Percentiles rank a stretch among this genome's conserved stretches.
Conservation (phyloP, 2,329 filamentous ascomycete genomes). For the Aspergillus ochraceoroseus region DNA sequence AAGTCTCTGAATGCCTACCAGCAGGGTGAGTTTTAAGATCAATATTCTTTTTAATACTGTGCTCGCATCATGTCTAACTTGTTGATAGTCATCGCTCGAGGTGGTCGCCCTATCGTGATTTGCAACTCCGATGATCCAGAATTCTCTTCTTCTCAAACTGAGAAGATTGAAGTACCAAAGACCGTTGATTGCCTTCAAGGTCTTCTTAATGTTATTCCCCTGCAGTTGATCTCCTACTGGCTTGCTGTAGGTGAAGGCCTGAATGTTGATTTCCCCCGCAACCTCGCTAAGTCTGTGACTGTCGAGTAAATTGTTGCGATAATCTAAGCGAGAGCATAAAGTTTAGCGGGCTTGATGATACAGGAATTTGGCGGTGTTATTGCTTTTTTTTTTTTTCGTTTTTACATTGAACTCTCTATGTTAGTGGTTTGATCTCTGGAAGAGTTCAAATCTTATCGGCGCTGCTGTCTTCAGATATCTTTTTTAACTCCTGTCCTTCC, state of each 20-base stretch:
- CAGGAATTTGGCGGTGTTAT: conserved; percentile 3
- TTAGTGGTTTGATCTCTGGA: background rate
- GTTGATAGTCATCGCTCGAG: conserved; percentile 76
- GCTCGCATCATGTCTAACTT: conserved; percentile 27
- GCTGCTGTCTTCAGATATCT: conserved; percentile 3
- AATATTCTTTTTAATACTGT: conserved; percentile 12
- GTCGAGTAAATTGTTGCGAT: conserved; percentile 69
- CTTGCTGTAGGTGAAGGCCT: conserved; percentile 91
- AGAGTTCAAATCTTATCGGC: conserved; percentile 5
- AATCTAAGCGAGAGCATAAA: background rate
- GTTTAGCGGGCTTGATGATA: conserved; percentile 9
- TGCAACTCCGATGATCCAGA: conserved; percentile 88
- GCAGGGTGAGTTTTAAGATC: conserved; percentile 60
- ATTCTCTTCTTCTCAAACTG: conserved; percentile 80
- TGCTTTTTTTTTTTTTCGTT: conserved; percentile 5
- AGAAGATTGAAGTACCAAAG: conserved; percentile 96
- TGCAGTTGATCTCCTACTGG: conserved; percentile 99
- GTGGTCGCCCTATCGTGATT: conserved; percentile 95
- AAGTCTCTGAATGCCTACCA: conserved; percentile 99
- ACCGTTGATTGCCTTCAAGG: conserved; percentile 95
- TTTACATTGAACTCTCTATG: no score
- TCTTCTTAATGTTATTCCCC: conserved; percentile 92
- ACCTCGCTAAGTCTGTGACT: conserved; percentile 97
- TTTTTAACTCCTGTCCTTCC: conserved; percentile 1
- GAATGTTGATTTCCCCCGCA: conserved; percentile 97